Evolutionary conservation across 805 yeast species (phyloP), one percentile per base, ranked within the genome.

Genomic region (Pichia cabralensis): DNA sequence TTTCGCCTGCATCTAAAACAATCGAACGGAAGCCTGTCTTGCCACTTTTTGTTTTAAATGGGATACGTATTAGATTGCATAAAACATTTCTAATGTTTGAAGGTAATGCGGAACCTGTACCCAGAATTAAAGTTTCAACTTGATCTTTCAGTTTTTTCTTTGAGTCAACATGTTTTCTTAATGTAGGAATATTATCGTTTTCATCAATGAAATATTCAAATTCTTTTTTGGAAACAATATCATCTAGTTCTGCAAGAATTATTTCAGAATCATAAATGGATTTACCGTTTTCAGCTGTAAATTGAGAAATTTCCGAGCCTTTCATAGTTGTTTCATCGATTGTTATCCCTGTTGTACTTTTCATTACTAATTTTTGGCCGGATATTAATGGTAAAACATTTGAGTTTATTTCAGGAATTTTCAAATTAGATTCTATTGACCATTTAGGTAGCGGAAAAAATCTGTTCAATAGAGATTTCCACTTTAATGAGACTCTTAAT

Each of bases 1-100:
- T 86, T 52, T 92, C 99, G 13, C 99, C 99, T n/a, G 92, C 95
- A 58, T 92, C 99, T 24, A 92, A 58, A 16, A 92, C 46, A 0
- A 82, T 52, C 3, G 78, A 55, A 43, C 71, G 60, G 28, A 45
- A 53, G 11, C 42, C 46, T 4, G 17, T 16, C 26, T 30, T 27
- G 1, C 44, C 48, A 5, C 31, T 16, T 28, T 26, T 26, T 5
- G 33, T 35, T 4, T 30, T 31, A 38, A 53, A 65, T 1, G 95
- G 95, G 1, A 86, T 46, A 41, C 95, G 70, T 3, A 92, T 66
- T 17, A 86, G 53, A 14, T 83, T 82, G 1, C 92, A 80, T 12
- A 82, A 69, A 2, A 92, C 98, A 50, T 92, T 92, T 45, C 97
- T 67, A 46, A 75, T 73, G 39, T 74, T 72, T 0, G 95, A 75